These are phyloP conservation scores for Calvatia gigantea DNA, from an alignment of 768 basidiomycete species.

Conservation along the genomic window DNA sequence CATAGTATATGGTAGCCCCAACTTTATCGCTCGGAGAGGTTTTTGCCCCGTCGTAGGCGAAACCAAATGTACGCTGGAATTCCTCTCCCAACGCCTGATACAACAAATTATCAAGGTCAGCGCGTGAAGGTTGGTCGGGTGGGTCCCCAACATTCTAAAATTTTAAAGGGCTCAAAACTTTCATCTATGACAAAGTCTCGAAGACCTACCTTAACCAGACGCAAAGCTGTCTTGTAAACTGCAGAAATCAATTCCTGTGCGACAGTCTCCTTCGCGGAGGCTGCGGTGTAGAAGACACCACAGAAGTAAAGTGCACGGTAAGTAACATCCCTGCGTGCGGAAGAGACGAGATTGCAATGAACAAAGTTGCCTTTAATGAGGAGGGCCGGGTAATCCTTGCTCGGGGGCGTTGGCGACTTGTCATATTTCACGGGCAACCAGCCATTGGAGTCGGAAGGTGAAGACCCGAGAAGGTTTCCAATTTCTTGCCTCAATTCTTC, in stretches of 20 bases:
- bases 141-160: neutral
- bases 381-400: neutral
- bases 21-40: neutral
- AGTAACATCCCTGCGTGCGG: neutral
- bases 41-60: neutral
- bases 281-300: neutral
- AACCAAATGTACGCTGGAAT: neutral
- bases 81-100: neutral
- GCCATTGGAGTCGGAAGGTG: neutral
- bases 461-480: neutral
- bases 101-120: neutral
- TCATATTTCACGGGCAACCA: neutral
- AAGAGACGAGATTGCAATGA: neutral
- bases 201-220: neutral
- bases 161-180: neutral
- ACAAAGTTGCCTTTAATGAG: neutral
- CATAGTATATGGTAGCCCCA: neutral
- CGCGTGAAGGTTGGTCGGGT: neutral
- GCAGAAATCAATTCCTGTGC: neutral
- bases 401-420: neutral
- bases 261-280: neutral
- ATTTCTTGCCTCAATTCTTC: neutral
- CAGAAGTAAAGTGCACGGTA: neutral
- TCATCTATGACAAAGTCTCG: neutral
- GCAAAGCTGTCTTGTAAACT: neutral